Evolutionary conservation across 129 eudicot genomes (phyloP).

Genomic region (Saposhnikovia divaricata): DNA sequence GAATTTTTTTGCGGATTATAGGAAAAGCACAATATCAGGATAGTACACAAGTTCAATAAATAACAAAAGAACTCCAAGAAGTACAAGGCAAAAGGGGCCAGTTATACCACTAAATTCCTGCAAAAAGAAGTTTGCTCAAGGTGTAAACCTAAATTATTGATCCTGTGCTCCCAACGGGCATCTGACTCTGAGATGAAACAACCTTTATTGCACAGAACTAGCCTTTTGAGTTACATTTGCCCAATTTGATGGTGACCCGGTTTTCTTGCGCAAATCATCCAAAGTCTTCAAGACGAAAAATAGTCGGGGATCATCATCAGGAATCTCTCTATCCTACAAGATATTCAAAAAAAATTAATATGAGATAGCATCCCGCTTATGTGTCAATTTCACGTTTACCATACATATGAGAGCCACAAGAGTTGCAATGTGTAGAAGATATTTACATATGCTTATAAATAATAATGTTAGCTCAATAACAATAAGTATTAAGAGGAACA

Average conservation of each 20-base stretch:
- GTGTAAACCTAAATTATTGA: not conserved
- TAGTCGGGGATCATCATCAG: conserved; percentile 75
- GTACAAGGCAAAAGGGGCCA: not conserved
- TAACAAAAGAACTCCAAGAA: not conserved
- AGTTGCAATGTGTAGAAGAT: not conserved
- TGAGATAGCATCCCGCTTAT: not conserved
- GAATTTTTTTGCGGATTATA: not conserved
- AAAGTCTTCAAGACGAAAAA: conserved; percentile 35
- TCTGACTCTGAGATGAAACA: not conserved
- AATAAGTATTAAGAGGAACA: not conserved
- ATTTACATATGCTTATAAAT: not conserved
- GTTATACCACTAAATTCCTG: not conserved
- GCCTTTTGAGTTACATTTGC: not conserved
- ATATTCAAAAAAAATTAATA: not conserved
- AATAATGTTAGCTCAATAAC: not conserved
- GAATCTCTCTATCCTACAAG: conserved; percentile 68
- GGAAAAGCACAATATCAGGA: not conserved
- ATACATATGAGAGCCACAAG: not conserved
- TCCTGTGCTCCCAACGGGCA: not conserved
- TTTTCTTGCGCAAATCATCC: conserved; percentile 36
- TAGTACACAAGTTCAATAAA: conserved; percentile 1
- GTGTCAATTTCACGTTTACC: not conserved
- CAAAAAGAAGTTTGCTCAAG: not conserved
- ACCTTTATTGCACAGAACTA: not conserved
- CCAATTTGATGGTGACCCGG: conserved; percentile 28